These are phyloP conservation scores for Moricandia moricandioides DNA, from an alignment of 345 rosid species.

Conservation along the genomic window DNA sequence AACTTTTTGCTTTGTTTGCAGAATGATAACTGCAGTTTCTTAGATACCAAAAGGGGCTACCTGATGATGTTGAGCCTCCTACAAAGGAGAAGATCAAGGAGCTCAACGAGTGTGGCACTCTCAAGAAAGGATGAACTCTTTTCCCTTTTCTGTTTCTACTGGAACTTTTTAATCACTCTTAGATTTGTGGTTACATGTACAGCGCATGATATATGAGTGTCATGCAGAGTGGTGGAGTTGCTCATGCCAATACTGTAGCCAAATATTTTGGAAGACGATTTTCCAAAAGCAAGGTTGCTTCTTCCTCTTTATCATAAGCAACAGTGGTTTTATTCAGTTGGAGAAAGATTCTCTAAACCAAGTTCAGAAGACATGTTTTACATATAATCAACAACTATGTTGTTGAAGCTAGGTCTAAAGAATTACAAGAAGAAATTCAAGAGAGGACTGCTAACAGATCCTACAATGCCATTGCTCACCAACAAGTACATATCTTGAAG, in stretches of 20 bases:
- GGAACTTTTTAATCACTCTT: background rate
- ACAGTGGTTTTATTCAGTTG: slow-evolving; percentile 38
- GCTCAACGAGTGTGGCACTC: slow-evolving; percentile 26
- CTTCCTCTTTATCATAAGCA: slow-evolving; percentile 20
- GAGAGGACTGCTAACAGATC: slow-evolving; percentile 75
- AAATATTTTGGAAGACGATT: slow-evolving; percentile 50
- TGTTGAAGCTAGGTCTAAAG: slow-evolving; percentile 67
- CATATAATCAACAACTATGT: slow-evolving; percentile 55
- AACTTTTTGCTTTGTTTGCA: too few relatives aligned
- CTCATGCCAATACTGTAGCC: slow-evolving; percentile 61
- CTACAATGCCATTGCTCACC: slow-evolving; percentile 74
- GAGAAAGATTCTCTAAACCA: slow-evolving; percentile 64
- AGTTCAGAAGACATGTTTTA: slow-evolving; percentile 55
- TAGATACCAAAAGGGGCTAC: too few relatives aligned
- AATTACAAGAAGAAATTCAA: slow-evolving; percentile 84
- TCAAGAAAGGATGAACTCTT: slow-evolving; percentile 40
- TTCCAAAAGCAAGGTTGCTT: slow-evolving; percentile 39
- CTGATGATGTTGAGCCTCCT: slow-evolving; percentile 52
- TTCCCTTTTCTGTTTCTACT: background rate
- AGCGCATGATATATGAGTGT: background rate
- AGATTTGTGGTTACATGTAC: background rate
- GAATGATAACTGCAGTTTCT: too few relatives aligned
- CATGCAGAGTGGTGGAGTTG: slow-evolving; percentile 32
- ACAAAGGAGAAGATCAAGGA: slow-evolving; percentile 68
- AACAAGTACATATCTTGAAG: slow-evolving; percentile 53